Evolutionary conservation across 2,329 filamentous ascomycete genomes (phyloP).

Genomic region (Colletotrichum gigasporum): DNA sequence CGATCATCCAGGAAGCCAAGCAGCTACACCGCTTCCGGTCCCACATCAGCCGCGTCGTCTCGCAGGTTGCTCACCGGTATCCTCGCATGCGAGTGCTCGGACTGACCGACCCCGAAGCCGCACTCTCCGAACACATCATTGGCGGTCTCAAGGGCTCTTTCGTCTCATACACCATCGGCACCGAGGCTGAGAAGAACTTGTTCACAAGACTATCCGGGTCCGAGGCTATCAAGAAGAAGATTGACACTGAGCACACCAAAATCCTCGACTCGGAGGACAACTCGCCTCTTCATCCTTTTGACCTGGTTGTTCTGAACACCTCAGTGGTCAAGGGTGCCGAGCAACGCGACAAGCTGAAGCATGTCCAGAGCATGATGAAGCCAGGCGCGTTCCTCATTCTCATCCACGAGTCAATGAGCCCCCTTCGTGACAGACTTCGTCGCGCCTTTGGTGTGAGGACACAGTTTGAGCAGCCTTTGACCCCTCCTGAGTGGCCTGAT

Average conservation of each 20-base stretch:
- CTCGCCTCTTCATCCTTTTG: slow-evolving; percentile 37
- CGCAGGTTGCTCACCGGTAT: slow-evolving; percentile 30
- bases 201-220: slow-evolving; percentile 31
- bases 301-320: slow-evolving; percentile 41
- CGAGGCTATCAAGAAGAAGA: slow-evolving; percentile 36
- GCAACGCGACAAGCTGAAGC: slow-evolving; percentile 35
- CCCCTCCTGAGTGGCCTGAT: slow-evolving; percentile 45
- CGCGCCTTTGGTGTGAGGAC: slow-evolving; percentile 10
- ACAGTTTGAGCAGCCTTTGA: slow-evolving; percentile 12
- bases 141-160: slow-evolving; percentile 53
- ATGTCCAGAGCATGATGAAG: slow-evolving; percentile 39
- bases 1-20: slow-evolving; percentile 42
- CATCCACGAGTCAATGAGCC: slow-evolving; percentile 36
- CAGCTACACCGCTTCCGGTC: slow-evolving; percentile 43
- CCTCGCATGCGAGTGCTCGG: slow-evolving; percentile 40
- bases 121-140: slow-evolving; percentile 45
- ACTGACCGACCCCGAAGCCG: slow-evolving; percentile 46
- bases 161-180: slow-evolving; percentile 41
- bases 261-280: slow-evolving; percentile 45
- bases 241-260: slow-evolving; percentile 34
- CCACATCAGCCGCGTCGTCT: slow-evolving; percentile 24
- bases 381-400: slow-evolving; percentile 42
- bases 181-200: slow-evolving; percentile 38
- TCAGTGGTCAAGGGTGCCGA: slow-evolving; percentile 42
- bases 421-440: slow-evolving; percentile 34